Evolutionary conservation across 176 grass and related monocot species (phyloP), one percentile per base, ranked within the genome.

Genomic region (Phoenix roebelenii): DNA sequence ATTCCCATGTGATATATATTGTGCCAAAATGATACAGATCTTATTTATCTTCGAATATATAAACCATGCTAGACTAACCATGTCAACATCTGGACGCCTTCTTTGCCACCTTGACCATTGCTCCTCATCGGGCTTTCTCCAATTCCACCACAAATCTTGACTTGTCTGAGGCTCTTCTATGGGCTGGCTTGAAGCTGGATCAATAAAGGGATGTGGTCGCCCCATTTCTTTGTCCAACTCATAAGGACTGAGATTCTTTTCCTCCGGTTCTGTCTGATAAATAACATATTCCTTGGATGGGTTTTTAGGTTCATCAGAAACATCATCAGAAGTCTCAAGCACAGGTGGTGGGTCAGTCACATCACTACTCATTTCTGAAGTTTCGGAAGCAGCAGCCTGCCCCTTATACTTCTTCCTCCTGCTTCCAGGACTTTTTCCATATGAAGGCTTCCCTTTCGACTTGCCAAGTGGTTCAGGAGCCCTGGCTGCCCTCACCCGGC

Each of bases 61-160:
- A 12, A 44, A 44, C 10, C 10, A 3, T 44, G 35, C 35, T 44
- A 32, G 66, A 65, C 83, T 81, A 75, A 97, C 93, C 66, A 76
- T 91, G 58, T 98, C 73, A 73, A 92, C 87, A 89, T 87, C 75
- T 61, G 83, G 84, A 73, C 78, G 79, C 55, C 81, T 61, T 66
- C 79, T 85, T 72, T 97, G 92, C 92, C 93, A 98, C 70, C 87
- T 88, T 23, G 87, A 92, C 87, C 84, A 98, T 66, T 85, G 74
- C 71, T 83, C 79, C 18, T 83, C 58, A 59, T 97, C 84, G 22
- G 78, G 68, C 63, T 82, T 90, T 72, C 87, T 83, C 87, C 93
- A 97, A 68, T 97, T 85, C 93, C 93, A 97, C 93, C 93, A 97
- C 54, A 97, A 64, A 76, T 97, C 93, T 71, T 97, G 87, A 30